These are phyloP conservation scores for Cucurbita ficifolia DNA, from an alignment of 306 rosid genomes.

Conservation along the genomic window DNA sequence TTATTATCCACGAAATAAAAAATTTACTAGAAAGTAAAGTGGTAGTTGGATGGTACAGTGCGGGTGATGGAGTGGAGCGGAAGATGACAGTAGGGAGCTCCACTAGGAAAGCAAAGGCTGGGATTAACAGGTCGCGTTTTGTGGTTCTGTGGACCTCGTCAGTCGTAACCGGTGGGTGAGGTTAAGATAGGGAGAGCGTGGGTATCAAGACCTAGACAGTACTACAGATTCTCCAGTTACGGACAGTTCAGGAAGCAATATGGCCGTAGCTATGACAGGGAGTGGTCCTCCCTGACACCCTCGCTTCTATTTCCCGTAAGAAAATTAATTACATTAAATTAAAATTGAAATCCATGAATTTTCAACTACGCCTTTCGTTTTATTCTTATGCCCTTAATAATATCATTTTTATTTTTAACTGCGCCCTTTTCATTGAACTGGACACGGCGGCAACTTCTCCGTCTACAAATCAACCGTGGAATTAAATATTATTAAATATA, in stretches of 20 bases:
- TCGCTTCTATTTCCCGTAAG: not conserved
- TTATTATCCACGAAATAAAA: too few relatives aligned
- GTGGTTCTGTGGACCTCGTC: not conserved
- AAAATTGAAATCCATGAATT: not conserved
- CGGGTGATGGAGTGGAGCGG: not conserved
- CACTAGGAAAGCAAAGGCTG: not conserved
- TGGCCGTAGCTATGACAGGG: not conserved
- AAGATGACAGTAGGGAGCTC: not conserved
- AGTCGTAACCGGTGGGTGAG: not conserved
- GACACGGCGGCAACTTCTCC: too few relatives aligned
- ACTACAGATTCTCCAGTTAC: not conserved
- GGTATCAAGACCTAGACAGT: not conserved
- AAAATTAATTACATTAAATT: not conserved
- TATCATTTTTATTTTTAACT: too few relatives aligned
- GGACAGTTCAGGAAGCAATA: not conserved
- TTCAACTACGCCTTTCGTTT: not conserved
- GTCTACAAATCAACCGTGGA: too few relatives aligned
- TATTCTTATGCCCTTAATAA: too few relatives aligned
- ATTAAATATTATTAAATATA: too few relatives aligned
- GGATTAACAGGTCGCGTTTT: not conserved
- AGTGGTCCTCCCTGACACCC: not conserved
- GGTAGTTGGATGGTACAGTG: not conserved
- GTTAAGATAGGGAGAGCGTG: not conserved
- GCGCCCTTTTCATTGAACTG: too few relatives aligned
- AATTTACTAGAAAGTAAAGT: too few relatives aligned